Evolutionary conservation across 371 early-diverging fungal species (phyloP).

Genomic region (Zychaea mexicana): DNA sequence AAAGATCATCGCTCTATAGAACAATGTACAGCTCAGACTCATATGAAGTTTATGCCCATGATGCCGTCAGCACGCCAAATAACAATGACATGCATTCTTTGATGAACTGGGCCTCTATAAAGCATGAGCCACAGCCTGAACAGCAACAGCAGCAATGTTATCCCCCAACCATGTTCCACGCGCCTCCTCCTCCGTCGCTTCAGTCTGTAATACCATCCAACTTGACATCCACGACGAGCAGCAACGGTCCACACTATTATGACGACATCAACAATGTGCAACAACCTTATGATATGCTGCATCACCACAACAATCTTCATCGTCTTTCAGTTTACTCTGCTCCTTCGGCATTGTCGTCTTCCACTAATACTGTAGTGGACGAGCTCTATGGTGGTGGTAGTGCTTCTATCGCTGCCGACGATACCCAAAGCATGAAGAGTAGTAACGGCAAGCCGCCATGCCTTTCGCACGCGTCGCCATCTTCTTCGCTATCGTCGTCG

Average conservation of each 20-base stretch:
- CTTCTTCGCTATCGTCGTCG: slow-evolving; percentile 2
- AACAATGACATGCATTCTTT: background rate
- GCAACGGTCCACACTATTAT: background rate
- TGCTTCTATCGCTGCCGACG: background rate
- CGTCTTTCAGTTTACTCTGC: background rate
- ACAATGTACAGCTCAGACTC: background rate
- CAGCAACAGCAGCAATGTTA: background rate
- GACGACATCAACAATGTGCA: background rate
- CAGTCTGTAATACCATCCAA: background rate
- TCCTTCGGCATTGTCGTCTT: background rate
- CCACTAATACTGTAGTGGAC: background rate
- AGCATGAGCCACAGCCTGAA: background rate
- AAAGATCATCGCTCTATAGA: background rate
- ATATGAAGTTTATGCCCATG: background rate
- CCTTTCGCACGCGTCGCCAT: background rate
- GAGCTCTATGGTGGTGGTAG: background rate
- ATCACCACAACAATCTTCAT: background rate
- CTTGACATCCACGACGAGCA: background rate
- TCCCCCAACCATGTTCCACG: background rate
- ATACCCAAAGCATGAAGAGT: background rate
- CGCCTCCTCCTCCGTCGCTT: background rate
- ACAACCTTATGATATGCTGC: background rate
- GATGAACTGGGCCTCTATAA: background rate
- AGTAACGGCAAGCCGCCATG: background rate
- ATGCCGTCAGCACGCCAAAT: background rate